Percentiles rank a stretch among this genome's conserved stretches.
phyloP scores from a whole-genome alignment of 345 rosid species.

The Pistacia atlantica region DNA sequence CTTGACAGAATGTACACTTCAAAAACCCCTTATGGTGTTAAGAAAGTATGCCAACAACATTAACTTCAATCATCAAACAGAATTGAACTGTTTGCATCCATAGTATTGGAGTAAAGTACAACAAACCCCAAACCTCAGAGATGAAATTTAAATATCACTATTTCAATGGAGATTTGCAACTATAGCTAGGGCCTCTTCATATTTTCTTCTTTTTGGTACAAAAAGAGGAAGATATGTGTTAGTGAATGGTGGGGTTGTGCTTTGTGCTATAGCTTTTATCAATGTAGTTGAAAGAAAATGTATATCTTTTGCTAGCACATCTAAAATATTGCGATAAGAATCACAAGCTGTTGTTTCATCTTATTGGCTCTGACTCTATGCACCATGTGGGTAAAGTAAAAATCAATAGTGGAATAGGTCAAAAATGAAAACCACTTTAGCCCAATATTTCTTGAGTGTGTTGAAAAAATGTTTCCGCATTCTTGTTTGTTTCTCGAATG shows the following conservation, averaged over 20 bases:
- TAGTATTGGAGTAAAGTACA: no score
- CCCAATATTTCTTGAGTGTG: background rate
- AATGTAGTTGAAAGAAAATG: background rate
- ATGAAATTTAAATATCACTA: background rate
- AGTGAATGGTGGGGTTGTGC: conserved; percentile 23
- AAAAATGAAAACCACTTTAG: background rate
- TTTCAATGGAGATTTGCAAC: conserved; percentile 7
- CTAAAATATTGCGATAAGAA: background rate
- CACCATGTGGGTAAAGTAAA: background rate
- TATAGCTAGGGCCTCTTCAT: background rate
- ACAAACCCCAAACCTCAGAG: no score
- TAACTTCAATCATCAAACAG: no score
- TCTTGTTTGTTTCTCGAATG: background rate
- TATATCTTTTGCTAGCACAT: background rate
- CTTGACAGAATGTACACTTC: no score
- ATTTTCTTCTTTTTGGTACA: background rate
- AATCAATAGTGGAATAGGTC: background rate
- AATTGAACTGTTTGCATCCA: no score
- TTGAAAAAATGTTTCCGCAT: background rate
- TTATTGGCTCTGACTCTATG: background rate
- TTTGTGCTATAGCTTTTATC: conserved; percentile 5
- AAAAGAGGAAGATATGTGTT: background rate
- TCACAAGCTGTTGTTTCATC: background rate
- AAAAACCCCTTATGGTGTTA: no score
- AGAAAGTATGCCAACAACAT: no score